Base-by-base conservation (phyloP, 2,329 filamentous ascomycete genomes). In the Epichloe gansuensis region DNA sequence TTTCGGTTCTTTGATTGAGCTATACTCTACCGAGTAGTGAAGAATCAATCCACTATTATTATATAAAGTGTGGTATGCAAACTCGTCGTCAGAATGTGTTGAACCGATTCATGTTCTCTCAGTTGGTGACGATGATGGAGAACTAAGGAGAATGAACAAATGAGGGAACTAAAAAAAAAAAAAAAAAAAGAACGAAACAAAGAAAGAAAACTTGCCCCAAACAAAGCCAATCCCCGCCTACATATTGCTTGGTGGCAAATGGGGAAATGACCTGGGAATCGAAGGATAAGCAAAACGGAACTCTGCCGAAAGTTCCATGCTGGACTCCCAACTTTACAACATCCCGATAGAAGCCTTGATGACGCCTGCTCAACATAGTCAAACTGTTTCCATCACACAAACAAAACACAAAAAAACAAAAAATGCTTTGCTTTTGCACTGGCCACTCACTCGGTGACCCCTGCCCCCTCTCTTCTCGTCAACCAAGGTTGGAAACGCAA, bases 331-430 rank as follows among this genome's bases (percentile, higher is more conserved):
- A 38, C 13, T 38, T 12, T n/a, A 17, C 25, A n/a, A 23, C 31
- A 42, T 25, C 38, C 47, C 38, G 9, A 49, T 21, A 13, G 31
- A 42, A 41, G 36, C 44, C 27, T 46, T 13, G 50, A 54, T 51
- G 54, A 56, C 54, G 54, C 54, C 54, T 50, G 52, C 53, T 49
- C 46, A 53, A 50, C 45, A 35, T 48, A 40, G 47, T 51, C 49
- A 50, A 49, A 47, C 36, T 40, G 49, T 39, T 23, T 40, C 49
- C 35, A 47, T 49, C 11, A 39, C n/a, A 44, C 25, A 15, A 35
- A 47, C 2, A 21, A 21, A 11, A 47, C 2, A 21, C 12, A 11
- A 35, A 17, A 23, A 46, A 51, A 40, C 35, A 40, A 46, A 36
- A 50, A 17, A 44, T 50, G 48, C 52, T 45, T 21, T 47, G 43